These are phyloP conservation scores for Starmerella asiatica DNA, from an alignment of 805 yeast species.

Conservation along the genomic window DNA sequence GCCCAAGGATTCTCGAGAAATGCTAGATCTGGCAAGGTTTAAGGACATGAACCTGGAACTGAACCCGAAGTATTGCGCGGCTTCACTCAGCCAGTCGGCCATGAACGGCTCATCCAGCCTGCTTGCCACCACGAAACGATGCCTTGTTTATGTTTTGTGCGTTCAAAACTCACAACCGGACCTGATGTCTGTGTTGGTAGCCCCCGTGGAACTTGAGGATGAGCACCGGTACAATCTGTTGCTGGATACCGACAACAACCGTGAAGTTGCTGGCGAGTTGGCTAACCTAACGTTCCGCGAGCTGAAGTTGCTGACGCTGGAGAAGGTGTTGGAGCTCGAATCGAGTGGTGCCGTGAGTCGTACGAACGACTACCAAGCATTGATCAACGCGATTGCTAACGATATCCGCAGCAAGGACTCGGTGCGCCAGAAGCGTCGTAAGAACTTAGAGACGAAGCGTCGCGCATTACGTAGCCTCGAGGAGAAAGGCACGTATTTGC, in stretches of 20 bases:
- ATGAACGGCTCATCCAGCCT: constrained; percentile 25
- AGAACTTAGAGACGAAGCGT: constrained; percentile 35
- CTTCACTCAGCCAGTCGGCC: constrained; percentile 6
- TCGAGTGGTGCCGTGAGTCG: constrained; percentile 49
- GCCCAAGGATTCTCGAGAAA: constrained; percentile 34
- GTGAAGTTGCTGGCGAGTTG: constrained; percentile 21
- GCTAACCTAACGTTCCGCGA: constrained; percentile 44
- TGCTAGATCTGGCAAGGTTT: constrained; percentile 39
- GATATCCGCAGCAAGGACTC: constrained; percentile 54
- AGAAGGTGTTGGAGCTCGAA: constrained; percentile 64
- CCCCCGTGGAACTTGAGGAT: constrained; percentile 53
- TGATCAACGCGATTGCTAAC: constrained; percentile 69
- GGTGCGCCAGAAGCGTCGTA: constrained; percentile 35
- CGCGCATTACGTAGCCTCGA: constrained; percentile 34
- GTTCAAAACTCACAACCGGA: constrained; percentile 56
- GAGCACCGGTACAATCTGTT: constrained; percentile 33
- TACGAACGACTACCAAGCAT: constrained; percentile 57
- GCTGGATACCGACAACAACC: constrained; percentile 16
- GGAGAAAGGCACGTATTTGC: constrained; percentile 35
- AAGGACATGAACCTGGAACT: constrained; percentile 44
- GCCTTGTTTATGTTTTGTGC: constrained; percentile 66
- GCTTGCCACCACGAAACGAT: constrained; percentile 45
- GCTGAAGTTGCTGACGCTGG: constrained; percentile 62
- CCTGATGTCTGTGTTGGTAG: constrained; percentile 53
- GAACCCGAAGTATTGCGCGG: constrained; percentile 40